Evolutionary conservation across 495 filamentous ascomycete species (phyloP).

Genomic region (Aspergillus affinis): DNA sequence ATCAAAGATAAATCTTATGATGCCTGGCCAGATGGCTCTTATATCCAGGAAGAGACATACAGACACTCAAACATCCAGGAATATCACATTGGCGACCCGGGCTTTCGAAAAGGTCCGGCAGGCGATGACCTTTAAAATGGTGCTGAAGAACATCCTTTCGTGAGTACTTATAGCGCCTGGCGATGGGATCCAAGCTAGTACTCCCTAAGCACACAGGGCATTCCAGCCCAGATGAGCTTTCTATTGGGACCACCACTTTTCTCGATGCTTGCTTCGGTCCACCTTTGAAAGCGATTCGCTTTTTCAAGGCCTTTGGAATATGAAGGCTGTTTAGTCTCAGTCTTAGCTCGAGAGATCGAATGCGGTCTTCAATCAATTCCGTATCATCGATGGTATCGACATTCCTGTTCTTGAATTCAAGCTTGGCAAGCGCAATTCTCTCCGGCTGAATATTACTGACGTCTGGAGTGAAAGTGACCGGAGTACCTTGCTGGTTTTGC

Average conservation of each 20-base stretch:
- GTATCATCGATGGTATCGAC: conserved; percentile 15
- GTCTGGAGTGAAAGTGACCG: conserved; percentile 16
- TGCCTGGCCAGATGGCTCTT: background rate
- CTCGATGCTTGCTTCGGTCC: background rate
- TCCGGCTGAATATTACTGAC: conserved; percentile 17
- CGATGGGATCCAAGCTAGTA: conserved; percentile 5
- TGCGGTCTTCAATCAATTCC: conserved; percentile 24
- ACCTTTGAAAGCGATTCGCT: conserved; percentile 12
- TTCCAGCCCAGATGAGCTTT: conserved; percentile 14
- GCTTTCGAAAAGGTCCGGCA: conserved; percentile 5
- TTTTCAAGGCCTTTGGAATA: conserved; percentile 14
- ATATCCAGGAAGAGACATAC: background rate
- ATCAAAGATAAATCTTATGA: background rate
- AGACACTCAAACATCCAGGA: background rate
- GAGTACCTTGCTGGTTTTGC: conserved; percentile 15
- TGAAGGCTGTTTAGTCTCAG: conserved; percentile 20
- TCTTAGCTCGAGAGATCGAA: conserved; percentile 22
- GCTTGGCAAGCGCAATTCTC: conserved; percentile 18
- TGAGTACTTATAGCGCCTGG: conserved; percentile 5
- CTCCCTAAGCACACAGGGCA: conserved; percentile 18
- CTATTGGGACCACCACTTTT: conserved; percentile 2
- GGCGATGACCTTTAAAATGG: conserved; percentile 14
- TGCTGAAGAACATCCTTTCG: conserved; percentile 15
- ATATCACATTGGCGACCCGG: background rate
- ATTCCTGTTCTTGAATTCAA: conserved; percentile 29